Evolutionary conservation across 176 grass and related monocot species (phyloP).

Genomic region (Lolium rigidum): DNA sequence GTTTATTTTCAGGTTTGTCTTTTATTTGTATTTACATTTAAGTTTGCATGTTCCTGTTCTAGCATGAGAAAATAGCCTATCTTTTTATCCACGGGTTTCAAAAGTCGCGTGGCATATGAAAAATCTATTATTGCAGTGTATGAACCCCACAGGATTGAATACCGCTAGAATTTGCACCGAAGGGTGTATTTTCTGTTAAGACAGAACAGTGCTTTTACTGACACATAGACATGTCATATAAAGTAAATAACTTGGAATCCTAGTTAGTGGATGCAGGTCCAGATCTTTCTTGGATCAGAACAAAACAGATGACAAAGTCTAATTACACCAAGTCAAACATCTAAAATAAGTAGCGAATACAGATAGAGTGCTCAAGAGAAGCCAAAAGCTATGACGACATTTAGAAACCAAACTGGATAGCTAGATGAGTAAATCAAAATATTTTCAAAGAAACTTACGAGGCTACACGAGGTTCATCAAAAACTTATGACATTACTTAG

Average conservation of each 20-base stretch:
- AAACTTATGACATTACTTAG: not conserved
- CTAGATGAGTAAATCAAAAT: not conserved
- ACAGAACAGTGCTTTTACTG: not conserved
- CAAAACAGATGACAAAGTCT: not conserved
- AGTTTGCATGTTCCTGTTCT: not conserved
- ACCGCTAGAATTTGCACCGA: not conserved
- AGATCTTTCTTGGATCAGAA: not conserved
- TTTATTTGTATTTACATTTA: not conserved
- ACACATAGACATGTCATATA: not conserved
- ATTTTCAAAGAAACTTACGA: not conserved
- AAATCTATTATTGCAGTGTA: not conserved
- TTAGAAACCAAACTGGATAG: not conserved
- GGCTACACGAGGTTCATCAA: not conserved
- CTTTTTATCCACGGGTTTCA: not conserved
- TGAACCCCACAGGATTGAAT: not conserved
- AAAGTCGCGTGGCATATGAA: not conserved
- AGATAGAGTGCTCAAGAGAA: not conserved
- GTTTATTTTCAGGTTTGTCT: not conserved
- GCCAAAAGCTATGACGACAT: not conserved
- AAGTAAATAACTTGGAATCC: slow-evolving; percentile 2
- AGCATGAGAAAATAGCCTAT: slow-evolving; percentile 9
- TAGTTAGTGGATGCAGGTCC: not conserved
- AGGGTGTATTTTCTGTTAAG: slow-evolving; percentile 15
- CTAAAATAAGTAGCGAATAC: not conserved
- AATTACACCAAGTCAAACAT: not conserved